Base-by-base conservation (phyloP, 2,329 filamentous ascomycete genomes). In the Penicillium hordei region DNA sequence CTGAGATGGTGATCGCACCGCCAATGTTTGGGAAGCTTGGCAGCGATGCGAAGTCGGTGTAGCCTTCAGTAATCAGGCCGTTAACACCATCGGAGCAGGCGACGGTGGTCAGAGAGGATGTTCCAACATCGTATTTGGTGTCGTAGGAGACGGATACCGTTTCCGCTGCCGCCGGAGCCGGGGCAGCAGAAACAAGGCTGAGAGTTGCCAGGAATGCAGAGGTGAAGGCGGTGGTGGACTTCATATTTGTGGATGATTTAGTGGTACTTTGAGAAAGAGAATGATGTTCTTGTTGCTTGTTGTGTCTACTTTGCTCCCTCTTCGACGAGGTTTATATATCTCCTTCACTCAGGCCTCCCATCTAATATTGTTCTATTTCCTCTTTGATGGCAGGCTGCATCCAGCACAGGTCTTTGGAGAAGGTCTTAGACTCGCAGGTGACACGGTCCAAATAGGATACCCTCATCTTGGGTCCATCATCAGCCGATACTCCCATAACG, bases 141-240 rank as follows among this genome's bases (percentile, higher is more conserved):
- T 93, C 89, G 75, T 87, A 93, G 63, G 87, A 88, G 68, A 92
- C 88, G 73, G 69, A 73, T 50, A 78, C 70, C 27, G 66, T 64
- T 50, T 38, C 58, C 49, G 19, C 53, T 40, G 27, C 54, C 1
- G 57, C 57, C 38, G 64, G 64, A 17, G 63, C 55, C n/a, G 67
- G 66, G 27, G 63, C 63, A 34, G 70, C 61, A 31, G 62, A 60
- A 42, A 62, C 57, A 43, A 73, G 52, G 49, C 62, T 59, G 48
- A 70, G 56, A 43, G 60, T 49, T 36, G 60, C 60, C 60, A 71
- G 31, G 34, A 70, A 31, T 52, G 67, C 58, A 44, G 62, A 58
- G 21, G 61, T 38, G 38, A 64, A 43, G 12, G 65, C 13, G 19
- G 61, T 58, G 58, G 66, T 55, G 36, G 54, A 60, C 60, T 72